Percentiles rank a stretch among this genome's conserved stretches.
Evolutionary conservation across 192 early-diverging fungal genomes (phyloP).

Genomic region (Spizellomyces sp.): DNA sequence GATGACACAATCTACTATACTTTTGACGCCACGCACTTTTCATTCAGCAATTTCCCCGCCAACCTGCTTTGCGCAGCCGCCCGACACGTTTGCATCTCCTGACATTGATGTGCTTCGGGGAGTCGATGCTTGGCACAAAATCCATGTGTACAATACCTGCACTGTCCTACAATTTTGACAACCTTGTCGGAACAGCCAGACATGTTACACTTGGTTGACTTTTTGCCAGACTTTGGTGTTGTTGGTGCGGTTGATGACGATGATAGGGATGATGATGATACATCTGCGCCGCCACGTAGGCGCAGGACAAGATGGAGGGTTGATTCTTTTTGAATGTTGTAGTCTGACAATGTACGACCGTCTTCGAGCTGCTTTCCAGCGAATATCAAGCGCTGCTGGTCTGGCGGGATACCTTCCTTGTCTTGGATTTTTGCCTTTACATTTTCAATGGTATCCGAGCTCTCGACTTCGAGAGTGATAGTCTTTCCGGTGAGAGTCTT

Average conservation of each 20-base stretch:
- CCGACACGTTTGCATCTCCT: slow-evolving; percentile 63
- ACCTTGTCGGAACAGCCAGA: neutral
- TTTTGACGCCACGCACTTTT: slow-evolving; percentile 74
- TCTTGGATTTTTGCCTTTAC: no score
- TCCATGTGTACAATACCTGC: slow-evolving; percentile 58
- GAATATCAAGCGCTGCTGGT: no score
- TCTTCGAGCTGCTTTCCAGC: slow-evolving; percentile 79
- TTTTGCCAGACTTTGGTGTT: neutral
- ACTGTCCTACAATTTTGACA: slow-evolving; percentile 60
- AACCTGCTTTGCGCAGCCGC: slow-evolving; percentile 61
- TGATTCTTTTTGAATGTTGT: no score
- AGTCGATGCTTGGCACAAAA: slow-evolving; percentile 74
- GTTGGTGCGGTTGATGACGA: neutral
- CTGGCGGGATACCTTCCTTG: no score
- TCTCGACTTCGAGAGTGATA: slow-evolving; percentile 48
- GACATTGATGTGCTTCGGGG: slow-evolving; percentile 74
- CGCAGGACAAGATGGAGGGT: slow-evolving; percentile 61
- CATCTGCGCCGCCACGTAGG: slow-evolving; percentile 34
- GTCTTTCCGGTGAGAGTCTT: slow-evolving; percentile 93
- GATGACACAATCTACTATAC: slow-evolving; percentile 42
- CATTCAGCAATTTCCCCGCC: slow-evolving; percentile 61
- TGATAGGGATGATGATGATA: neutral
- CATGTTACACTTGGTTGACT: neutral
- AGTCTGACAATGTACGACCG: slow-evolving; percentile 51
- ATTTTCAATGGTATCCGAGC: no score